phyloP scores from a whole-genome alignment of 352 stramenopile genomes.

The Phytophthora vignae region DNA sequence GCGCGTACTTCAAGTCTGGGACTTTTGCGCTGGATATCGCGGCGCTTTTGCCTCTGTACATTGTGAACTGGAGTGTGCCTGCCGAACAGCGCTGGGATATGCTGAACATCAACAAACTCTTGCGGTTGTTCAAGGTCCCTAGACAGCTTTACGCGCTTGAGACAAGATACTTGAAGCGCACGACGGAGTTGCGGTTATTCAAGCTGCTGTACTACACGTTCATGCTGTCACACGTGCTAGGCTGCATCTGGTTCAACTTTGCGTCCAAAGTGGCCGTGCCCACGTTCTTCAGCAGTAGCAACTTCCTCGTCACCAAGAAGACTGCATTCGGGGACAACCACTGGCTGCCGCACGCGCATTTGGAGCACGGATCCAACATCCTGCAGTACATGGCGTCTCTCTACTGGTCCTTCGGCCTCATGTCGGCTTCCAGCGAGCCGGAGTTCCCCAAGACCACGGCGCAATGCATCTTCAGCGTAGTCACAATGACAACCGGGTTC shows the following conservation, averaged over 20 bases:
- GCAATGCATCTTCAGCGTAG: conserved; percentile 61
- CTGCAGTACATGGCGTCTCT: conserved; percentile 65
- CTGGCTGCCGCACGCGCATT: conserved; percentile 42
- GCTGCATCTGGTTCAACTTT: conserved; percentile 76
- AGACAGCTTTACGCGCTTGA: conserved; percentile 56
- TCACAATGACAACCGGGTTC: conserved; percentile 67
- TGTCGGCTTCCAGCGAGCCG: conserved; percentile 61
- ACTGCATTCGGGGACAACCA: conserved; percentile 34
- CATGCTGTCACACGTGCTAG: conserved; percentile 62
- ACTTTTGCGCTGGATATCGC: conserved; percentile 57
- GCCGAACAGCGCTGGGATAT: conserved; percentile 40
- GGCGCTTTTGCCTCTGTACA: conserved; percentile 53
- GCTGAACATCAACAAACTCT: conserved; percentile 73
- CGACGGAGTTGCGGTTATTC: conserved; percentile 63
- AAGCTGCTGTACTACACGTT: conserved; percentile 82
- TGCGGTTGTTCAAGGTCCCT: conserved; percentile 59
- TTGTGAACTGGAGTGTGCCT: conserved; percentile 52
- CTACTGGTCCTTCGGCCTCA: conserved; percentile 72
- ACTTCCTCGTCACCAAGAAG: background rate
- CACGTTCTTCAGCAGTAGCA: conserved; percentile 15
- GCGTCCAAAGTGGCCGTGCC: conserved; percentile 36
- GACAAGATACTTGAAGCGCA: conserved; percentile 67
- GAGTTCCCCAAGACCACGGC: conserved; percentile 57
- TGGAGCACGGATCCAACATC: conserved; percentile 26
- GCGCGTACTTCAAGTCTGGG: conserved; percentile 47